These are phyloP conservation scores for Clathrospora elynae DNA, from an alignment of 2,329 filamentous ascomycete genomes.

Conservation along the genomic window DNA sequence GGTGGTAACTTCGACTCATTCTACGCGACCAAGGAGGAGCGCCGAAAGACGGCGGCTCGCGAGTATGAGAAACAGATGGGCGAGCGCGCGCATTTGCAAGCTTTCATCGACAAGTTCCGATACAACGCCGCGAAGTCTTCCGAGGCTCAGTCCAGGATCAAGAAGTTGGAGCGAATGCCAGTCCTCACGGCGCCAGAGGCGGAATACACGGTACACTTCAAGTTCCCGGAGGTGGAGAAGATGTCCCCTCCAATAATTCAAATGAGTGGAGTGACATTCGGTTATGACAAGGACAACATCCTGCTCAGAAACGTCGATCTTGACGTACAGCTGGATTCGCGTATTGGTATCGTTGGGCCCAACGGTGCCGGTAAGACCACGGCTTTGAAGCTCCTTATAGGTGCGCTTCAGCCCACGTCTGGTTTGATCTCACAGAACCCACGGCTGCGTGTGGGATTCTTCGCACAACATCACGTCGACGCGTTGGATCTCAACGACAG, in stretches of 20 bases:
- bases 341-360: conserved; percentile 98
- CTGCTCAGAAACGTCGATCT: conserved; percentile 87
- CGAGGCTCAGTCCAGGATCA: conserved; percentile 97
- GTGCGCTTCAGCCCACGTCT: conserved; percentile 74
- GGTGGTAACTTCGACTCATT: conserved; percentile 80
- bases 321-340: conserved; percentile 95
- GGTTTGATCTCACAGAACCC: conserved; percentile 89
- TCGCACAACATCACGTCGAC: conserved; percentile 98
- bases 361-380: conserved; percentile 99
- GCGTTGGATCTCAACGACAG: conserved; percentile 87
- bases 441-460: conserved; percentile 89
- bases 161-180: conserved; percentile 98
- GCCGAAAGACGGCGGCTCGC: conserved; percentile 92
- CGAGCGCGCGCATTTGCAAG: conserved; percentile 86
- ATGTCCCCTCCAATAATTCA: conserved; percentile 96
- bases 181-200: conserved; percentile 86
- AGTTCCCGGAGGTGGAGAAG: conserved; percentile 97
- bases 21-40: conserved; percentile 95
- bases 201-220: conserved; percentile 96
- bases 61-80: conserved; percentile 99
- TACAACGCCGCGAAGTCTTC: conserved; percentile 99
- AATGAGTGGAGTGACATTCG: conserved; percentile 91
- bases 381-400: conserved; percentile 95
- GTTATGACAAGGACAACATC: conserved; percentile 78
- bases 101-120: conserved; percentile 99